These are phyloP conservation scores for Rhynchospora breviuscula DNA, from an alignment of 176 grass and related monocot genomes.

Conservation along the genomic window DNA sequence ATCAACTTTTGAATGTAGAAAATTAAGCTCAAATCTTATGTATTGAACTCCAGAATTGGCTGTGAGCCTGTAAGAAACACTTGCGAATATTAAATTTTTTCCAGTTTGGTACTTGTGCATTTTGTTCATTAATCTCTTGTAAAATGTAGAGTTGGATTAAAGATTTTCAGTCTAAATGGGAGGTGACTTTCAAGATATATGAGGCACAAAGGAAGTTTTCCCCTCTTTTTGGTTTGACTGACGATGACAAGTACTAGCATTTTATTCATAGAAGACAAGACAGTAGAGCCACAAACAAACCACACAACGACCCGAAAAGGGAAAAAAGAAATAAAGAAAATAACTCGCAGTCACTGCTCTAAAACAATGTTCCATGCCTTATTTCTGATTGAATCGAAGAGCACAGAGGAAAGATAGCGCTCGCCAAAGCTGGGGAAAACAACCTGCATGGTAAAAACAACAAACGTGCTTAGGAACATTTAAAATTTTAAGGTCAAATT, in stretches of 20 bases:
- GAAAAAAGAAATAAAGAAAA: no score
- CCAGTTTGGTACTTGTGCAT: no score
- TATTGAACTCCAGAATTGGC: background rate
- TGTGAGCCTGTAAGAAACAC: background rate
- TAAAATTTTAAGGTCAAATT: background rate
- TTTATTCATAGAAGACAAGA: background rate
- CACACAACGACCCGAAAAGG: background rate
- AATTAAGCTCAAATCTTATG: background rate
- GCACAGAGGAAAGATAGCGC: slow-evolving; percentile 21
- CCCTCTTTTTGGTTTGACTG: background rate
- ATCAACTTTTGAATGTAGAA: background rate
- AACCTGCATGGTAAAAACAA: background rate
- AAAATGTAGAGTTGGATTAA: no score
- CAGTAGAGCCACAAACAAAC: background rate
- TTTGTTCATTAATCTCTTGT: no score
- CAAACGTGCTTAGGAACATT: background rate
- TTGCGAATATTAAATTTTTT: no score
- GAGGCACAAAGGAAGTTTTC: background rate
- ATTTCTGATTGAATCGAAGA: slow-evolving; percentile 17
- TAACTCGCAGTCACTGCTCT: background rate
- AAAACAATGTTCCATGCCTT: slow-evolving; percentile 23
- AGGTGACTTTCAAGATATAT: background rate
- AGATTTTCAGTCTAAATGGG: background rate
- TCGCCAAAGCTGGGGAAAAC: slow-evolving; percentile 25
- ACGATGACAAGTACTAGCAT: background rate